Percentiles rank a stretch among this genome's conserved stretches.
phyloP scores from a whole-genome alignment of 2,329 filamentous ascomycete genomes.

The Pseudopithomyces maydicus region DNA sequence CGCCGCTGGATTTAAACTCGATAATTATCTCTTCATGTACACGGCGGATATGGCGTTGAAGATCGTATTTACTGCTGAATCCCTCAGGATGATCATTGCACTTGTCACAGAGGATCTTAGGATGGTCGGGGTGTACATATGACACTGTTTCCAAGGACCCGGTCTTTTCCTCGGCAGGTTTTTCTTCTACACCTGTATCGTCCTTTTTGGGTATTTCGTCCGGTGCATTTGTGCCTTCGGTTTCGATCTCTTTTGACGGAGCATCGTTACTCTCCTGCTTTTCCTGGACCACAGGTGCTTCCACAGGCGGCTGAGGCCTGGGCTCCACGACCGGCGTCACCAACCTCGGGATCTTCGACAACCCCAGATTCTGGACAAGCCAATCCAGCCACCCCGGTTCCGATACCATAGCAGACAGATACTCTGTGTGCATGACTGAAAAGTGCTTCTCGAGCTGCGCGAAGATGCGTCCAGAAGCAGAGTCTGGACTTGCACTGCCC shows the following conservation, averaged over 20 bases:
- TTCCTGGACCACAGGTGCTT: background rate
- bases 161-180: no score
- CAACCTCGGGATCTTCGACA: background rate
- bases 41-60: background rate
- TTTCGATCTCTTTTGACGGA: no score
- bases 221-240: no score
- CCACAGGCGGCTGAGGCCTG: background rate
- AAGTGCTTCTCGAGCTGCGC: background rate
- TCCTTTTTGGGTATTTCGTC: no score
- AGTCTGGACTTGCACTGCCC: background rate
- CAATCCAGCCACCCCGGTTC: background rate
- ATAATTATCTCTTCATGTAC: no score
- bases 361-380: background rate
- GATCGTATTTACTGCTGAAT: background rate
- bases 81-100: no score
- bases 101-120: no score
- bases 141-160: no score
- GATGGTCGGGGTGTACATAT: no score
- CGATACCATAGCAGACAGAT: background rate
- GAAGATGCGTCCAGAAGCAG: background rate
- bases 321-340: background rate
- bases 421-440: background rate
- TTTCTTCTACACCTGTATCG: no score
- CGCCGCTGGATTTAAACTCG: no score
- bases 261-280: background rate